These are phyloP conservation scores for Lablab purpureus DNA, from an alignment of 306 rosid genomes.

Conservation along the genomic window DNA sequence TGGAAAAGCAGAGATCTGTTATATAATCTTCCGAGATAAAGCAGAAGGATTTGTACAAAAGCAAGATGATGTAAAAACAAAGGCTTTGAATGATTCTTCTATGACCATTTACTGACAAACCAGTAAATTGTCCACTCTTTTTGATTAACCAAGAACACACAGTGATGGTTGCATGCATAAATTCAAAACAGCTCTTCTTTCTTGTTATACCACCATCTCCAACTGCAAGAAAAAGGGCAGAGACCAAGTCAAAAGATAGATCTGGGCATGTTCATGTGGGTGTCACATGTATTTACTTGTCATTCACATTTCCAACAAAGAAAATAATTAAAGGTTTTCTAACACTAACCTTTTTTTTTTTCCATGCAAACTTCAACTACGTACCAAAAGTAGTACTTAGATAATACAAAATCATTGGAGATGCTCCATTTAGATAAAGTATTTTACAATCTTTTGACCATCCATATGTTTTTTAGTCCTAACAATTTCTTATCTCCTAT, in stretches of 20 bases:
- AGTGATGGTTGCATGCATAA: neutral
- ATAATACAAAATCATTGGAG: neutral
- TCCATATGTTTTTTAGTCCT: too few relatives aligned
- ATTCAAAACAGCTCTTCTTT: slow-evolving; percentile 78
- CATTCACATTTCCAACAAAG: neutral
- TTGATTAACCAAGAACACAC: slow-evolving; percentile 37
- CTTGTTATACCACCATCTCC: slow-evolving; percentile 92
- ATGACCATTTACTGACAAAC: slow-evolving; percentile 37
- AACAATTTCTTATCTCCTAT: too few relatives aligned
- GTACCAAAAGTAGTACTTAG: neutral
- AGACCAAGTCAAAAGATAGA: slow-evolving; percentile 32
- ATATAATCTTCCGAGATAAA: slow-evolving; percentile 11
- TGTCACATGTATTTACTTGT: slow-evolving; percentile 14
- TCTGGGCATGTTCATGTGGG: neutral
- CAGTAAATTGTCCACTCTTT: slow-evolving; percentile 47
- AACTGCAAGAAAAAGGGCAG: slow-evolving; percentile 53
- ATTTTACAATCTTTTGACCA: neutral
- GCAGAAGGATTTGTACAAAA: slow-evolving; percentile 45
- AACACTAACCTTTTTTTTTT: neutral
- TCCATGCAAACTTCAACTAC: neutral
- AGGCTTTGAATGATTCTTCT: slow-evolving; percentile 35
- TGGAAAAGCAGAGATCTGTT: neutral
- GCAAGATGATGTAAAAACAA: slow-evolving; percentile 9
- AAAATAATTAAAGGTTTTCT: neutral
- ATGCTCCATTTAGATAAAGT: neutral